Conservation (phyloP, 306 rosid species). For the Fragaria iinumae region DNA sequence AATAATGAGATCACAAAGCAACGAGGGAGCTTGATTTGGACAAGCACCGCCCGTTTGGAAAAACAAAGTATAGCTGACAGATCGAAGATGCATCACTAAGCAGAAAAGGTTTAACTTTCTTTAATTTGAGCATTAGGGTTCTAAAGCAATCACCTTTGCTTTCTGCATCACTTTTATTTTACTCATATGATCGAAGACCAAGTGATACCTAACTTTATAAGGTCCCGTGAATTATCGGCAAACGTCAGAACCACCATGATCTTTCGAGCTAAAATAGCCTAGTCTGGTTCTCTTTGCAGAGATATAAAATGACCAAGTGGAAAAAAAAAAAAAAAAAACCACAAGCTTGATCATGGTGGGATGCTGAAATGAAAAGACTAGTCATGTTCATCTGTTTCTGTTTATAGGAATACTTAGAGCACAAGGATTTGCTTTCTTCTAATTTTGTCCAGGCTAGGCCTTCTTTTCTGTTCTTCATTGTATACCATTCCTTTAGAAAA, state of each 20-base stretch:
- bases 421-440: background rate
- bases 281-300: background rate
- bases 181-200: slow-evolving; percentile 20
- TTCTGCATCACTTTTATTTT: background rate
- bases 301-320: slow-evolving; percentile 15
- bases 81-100: slow-evolving; percentile 33
- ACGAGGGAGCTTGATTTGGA: slow-evolving; percentile 47
- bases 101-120: slow-evolving; percentile 41
- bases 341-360: background rate
- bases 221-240: slow-evolving; percentile 15
- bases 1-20: slow-evolving; percentile 33
- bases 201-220: slow-evolving; percentile 38
- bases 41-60: slow-evolving; percentile 44
- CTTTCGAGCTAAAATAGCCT: background rate
- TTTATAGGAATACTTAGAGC: background rate
- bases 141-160: slow-evolving; percentile 30
- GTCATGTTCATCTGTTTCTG: background rate
- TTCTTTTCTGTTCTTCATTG: background rate
- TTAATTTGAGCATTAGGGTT: background rate
- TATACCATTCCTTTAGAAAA: background rate
- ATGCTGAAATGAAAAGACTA: background rate
- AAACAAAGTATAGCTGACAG: slow-evolving; percentile 24
- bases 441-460: background rate
- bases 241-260: slow-evolving; percentile 30
- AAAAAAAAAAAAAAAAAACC: background rate